Conservation (phyloP, 1,284 basidiomycete species). For the Afroboletus lepidellus region DNA sequence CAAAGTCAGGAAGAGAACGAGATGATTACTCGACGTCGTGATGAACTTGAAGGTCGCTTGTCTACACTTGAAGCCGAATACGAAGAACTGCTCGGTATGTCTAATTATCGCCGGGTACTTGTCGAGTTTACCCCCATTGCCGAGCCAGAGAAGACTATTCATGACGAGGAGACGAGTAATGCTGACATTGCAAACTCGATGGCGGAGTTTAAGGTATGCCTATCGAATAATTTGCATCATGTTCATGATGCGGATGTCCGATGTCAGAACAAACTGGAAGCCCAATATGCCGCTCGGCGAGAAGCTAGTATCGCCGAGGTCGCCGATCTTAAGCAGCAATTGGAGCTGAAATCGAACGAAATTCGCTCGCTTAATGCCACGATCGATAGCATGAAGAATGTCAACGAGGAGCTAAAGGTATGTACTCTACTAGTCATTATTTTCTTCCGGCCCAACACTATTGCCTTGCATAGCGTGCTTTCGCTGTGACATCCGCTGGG, state of each 20-base stretch:
- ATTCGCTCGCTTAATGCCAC: conserved; percentile 81
- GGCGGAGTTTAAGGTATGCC: conserved; percentile 83
- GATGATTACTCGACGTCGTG: conserved; percentile 76
- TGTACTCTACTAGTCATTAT: not conserved
- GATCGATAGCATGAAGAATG: conserved; percentile 91
- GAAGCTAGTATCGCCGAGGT: conserved; percentile 88
- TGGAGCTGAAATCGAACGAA: conserved; percentile 87
- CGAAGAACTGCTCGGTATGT: conserved; percentile 88
- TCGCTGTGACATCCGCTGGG: conserved; percentile 94
- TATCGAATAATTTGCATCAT: conserved; percentile 11
- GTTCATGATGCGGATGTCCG: conserved; percentile 13
- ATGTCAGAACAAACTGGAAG: conserved; percentile 84
- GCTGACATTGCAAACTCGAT: conserved; percentile 80
- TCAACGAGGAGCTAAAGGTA: conserved; percentile 98
- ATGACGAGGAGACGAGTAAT: conserved; percentile 79
- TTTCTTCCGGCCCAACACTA: conserved; percentile 9
- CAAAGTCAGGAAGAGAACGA: conserved; percentile 93
- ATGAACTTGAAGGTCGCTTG: conserved; percentile 87
- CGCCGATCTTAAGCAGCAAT: conserved; percentile 86
- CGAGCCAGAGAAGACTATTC: conserved; percentile 77
- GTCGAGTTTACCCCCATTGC: conserved; percentile 12
- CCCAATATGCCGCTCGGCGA: conserved; percentile 90
- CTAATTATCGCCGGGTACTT: conserved; percentile 2
- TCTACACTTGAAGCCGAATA: conserved; percentile 87
- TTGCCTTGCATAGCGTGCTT: conserved; percentile 71